Evolutionary conservation across 2,329 filamentous ascomycete species (phyloP).

Genomic region (Pseudopyrenochaeta lycopersici): DNA sequence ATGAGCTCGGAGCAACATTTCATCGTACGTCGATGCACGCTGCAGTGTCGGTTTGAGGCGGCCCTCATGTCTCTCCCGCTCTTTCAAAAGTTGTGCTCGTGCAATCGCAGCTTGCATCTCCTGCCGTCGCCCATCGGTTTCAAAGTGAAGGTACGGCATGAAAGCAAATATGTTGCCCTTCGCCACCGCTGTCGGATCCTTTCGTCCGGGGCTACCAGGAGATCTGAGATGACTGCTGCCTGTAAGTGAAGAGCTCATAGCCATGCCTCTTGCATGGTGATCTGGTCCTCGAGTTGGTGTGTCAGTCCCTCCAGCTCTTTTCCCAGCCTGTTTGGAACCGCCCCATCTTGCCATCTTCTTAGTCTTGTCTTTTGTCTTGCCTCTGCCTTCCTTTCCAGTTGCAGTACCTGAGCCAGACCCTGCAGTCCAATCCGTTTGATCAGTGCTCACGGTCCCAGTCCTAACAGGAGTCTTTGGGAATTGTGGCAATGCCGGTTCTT

Average conservation of each 20-base stretch:
- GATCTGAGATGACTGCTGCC: constrained; percentile 40
- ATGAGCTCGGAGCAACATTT: constrained; percentile 60
- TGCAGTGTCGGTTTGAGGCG: constrained; percentile 27
- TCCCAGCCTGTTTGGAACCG: constrained; percentile 33
- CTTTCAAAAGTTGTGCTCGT: constrained; percentile 38
- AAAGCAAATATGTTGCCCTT: constrained; percentile 56
- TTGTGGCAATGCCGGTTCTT: constrained; percentile 23
- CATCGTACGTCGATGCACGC: constrained; percentile 49
- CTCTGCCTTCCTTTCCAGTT: constrained; percentile 33
- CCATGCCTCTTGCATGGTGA: constrained; percentile 30
- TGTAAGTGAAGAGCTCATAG: constrained; percentile 32
- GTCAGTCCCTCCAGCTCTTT: constrained; percentile 36
- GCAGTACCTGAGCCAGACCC: constrained; percentile 30
- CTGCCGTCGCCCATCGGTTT: constrained; percentile 63
- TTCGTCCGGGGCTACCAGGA: constrained; percentile 47
- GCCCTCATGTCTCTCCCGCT: constrained; percentile 25
- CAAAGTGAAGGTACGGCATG: constrained; percentile 74
- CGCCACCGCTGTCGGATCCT: constrained; percentile 40
- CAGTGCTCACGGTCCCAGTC: constrained; percentile 42
- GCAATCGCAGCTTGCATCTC: constrained; percentile 67
- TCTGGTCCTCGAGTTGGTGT: constrained; percentile 37
- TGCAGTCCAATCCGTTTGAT: constrained; percentile 43
- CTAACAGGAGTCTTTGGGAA: constrained; percentile 35
- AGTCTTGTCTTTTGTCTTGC: constrained; percentile 41
- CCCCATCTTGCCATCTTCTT: constrained; percentile 43